These are phyloP conservation scores for Lecanicillium sp. DNA, from an alignment of 2,329 filamentous ascomycete genomes.

Conservation along the genomic window DNA sequence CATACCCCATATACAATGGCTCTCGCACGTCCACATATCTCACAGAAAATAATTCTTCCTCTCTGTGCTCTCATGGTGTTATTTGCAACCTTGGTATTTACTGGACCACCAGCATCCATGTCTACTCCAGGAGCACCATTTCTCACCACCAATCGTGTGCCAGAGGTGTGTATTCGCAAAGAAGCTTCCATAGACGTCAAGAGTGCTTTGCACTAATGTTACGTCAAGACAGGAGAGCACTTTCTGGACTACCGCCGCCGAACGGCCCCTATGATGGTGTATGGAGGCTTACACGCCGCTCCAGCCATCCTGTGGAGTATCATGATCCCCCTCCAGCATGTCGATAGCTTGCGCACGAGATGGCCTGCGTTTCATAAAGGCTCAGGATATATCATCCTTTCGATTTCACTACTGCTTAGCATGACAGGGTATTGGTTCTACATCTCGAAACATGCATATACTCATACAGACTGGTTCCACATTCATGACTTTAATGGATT, in stretches of 20 bases:
- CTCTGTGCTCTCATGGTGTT: no score
- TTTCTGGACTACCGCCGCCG: not conserved
- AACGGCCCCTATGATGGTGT: not conserved
- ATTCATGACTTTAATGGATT: not conserved
- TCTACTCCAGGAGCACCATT: no score
- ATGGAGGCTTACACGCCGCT: not conserved
- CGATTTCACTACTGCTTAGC: slow-evolving; percentile 4
- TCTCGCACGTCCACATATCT: no score
- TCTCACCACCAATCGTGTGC: no score
- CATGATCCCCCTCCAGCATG: slow-evolving; percentile 6
- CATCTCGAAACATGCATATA: not conserved
- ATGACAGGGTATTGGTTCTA: slow-evolving; percentile 3
- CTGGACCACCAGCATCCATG: no score
- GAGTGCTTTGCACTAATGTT: no score
- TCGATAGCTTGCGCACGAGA: slow-evolving; percentile 1
- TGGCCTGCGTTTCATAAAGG: slow-evolving; percentile 5
- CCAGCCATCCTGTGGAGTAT: slow-evolving; percentile 6
- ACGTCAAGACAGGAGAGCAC: slow-evolving; percentile 8
- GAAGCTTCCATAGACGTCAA: no score
- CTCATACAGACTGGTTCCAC: not conserved
- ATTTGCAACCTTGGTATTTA: no score
- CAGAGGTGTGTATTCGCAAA: no score
- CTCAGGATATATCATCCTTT: slow-evolving; percentile 3
- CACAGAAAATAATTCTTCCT: no score
- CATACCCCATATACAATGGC: no score